A percentile compares a stretch with the other conserved stretches of the same genome.
phyloP scores from a whole-genome alignment of 164 flowering plant genomes.

The Stephania japonica region DNA sequence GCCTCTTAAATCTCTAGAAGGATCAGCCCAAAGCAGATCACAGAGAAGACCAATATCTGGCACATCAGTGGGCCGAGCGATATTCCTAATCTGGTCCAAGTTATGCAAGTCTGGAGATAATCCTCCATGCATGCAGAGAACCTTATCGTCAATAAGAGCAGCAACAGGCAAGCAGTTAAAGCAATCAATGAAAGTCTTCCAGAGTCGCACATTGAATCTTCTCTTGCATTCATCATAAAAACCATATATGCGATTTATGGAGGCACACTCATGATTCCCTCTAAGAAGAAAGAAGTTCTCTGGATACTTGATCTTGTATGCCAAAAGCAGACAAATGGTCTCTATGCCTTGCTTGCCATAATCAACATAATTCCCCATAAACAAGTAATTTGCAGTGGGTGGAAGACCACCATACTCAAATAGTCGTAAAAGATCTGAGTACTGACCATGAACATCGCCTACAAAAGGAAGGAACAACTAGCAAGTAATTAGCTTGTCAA shows the following conservation, averaged over 20 bases:
- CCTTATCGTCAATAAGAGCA: conserved; percentile 56
- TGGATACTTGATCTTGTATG: conserved; percentile 55
- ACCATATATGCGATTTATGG: conserved; percentile 55
- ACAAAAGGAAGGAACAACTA: conserved; percentile 4
- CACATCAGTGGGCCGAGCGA: conserved; percentile 56
- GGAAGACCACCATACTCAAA: conserved; percentile 59
- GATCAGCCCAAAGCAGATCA: conserved; percentile 64
- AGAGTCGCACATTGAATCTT: conserved; percentile 50
- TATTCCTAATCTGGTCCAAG: conserved; percentile 53
- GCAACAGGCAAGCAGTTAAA: conserved; percentile 58
- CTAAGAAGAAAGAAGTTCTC: conserved; percentile 57
- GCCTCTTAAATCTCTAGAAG: conserved; percentile 45
- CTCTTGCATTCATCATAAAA: conserved; percentile 62
- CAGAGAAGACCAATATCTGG: conserved; percentile 62
- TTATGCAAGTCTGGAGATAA: conserved; percentile 47
- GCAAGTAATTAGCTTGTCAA: not conserved
- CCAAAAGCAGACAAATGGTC: conserved; percentile 56
- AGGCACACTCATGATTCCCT: conserved; percentile 60
- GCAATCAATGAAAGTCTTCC: conserved; percentile 54
- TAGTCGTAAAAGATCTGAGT: conserved; percentile 49
- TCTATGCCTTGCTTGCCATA: conserved; percentile 69
- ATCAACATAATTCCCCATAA: conserved; percentile 61
- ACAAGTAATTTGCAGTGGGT: conserved; percentile 51
- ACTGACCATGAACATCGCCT: conserved; percentile 66
- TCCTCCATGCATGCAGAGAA: conserved; percentile 65